phyloP scores from a whole-genome alignment of 2,329 filamentous ascomycete species.

The Sclerotiophoma versabilis region DNA sequence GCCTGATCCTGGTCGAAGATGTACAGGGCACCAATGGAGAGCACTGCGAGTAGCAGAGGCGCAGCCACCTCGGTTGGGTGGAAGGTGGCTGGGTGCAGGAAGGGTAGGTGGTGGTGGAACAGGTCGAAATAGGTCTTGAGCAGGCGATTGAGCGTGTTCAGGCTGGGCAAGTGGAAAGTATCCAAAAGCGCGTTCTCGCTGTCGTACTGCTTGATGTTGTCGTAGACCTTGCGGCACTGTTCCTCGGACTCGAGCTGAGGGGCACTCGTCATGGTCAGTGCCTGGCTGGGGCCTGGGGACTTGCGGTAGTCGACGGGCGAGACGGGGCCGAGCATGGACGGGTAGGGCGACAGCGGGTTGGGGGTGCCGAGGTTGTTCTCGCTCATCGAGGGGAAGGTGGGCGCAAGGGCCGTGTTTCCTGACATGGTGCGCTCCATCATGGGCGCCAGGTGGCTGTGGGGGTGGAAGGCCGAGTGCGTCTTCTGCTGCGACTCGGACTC shows the following conservation, averaged over 20 bases:
- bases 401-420: slow-evolving; percentile 66
- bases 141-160: slow-evolving; percentile 86
- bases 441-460: slow-evolving; percentile 68
- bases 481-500: slow-evolving; percentile 81
- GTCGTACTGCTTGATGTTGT: slow-evolving; percentile 84
- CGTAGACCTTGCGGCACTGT: slow-evolving; percentile 82
- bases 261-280: slow-evolving; percentile 70
- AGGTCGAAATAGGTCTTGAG: slow-evolving; percentile 95
- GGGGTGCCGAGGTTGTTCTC: slow-evolving; percentile 74
- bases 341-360: slow-evolving; percentile 75
- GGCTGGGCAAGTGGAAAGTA: slow-evolving; percentile 84
- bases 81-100: slow-evolving; percentile 92
- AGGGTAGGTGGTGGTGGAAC: slow-evolving; percentile 96
- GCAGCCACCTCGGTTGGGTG: slow-evolving; percentile 80
- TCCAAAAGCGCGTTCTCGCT: slow-evolving; percentile 83
- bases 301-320: slow-evolving; percentile 74
- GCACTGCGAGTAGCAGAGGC: slow-evolving; percentile 82
- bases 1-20: slow-evolving; percentile 97
- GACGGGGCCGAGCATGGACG: slow-evolving; percentile 70
- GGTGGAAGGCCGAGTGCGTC: slow-evolving; percentile 63
- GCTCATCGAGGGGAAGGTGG: slow-evolving; percentile 73
- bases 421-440: slow-evolving; percentile 70
- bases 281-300: slow-evolving; percentile 72
- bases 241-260: slow-evolving; percentile 86
- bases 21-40: slow-evolving; percentile 95